Percentiles rank a stretch among this genome's conserved stretches.
These are phyloP conservation scores for Bolboschoenoplectus hybrid DNA, from an alignment of 202 grass and related monocot genomes.

Conservation along the genomic window DNA sequence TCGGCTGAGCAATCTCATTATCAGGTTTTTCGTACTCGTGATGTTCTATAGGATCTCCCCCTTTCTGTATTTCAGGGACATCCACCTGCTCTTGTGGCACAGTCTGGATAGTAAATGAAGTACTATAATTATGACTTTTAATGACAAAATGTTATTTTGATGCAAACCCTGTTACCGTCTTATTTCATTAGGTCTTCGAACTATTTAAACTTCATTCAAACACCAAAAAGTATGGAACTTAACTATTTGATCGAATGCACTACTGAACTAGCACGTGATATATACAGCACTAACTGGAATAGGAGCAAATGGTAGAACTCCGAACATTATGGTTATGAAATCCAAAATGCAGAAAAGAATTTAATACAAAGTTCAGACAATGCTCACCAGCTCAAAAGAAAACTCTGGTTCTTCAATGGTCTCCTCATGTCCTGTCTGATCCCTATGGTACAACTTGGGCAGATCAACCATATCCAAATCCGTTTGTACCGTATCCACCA, in stretches of 20 bases:
- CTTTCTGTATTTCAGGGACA: conserved; percentile 47
- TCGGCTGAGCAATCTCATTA: conserved; percentile 48
- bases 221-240: background rate
- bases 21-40: conserved; percentile 48
- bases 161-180: background rate
- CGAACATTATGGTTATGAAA: background rate
- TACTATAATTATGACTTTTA: background rate
- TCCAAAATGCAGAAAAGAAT: conserved; percentile 20
- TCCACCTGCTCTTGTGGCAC: conserved; percentile 44
- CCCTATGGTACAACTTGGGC: conserved; percentile 46
- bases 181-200: background rate
- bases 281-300: background rate
- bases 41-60: conserved; percentile 41
- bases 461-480: conserved; percentile 40
- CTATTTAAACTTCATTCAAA: conserved; percentile 15
- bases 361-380: background rate
- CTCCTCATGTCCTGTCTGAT: conserved; percentile 50
- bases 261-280: conserved; percentile 5
- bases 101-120: conserved; percentile 15
- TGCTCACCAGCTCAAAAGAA: conserved; percentile 50
- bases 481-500: conserved; percentile 37
- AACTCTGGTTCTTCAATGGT: conserved; percentile 40
- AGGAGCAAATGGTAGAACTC: background rate
- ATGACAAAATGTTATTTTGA: background rate
- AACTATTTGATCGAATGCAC: conserved; percentile 7